Percentiles rank a stretch among this genome's conserved stretches.
Evolutionary conservation across 768 basidiomycete species (phyloP).

Genomic region (Suillus weaverae): DNA sequence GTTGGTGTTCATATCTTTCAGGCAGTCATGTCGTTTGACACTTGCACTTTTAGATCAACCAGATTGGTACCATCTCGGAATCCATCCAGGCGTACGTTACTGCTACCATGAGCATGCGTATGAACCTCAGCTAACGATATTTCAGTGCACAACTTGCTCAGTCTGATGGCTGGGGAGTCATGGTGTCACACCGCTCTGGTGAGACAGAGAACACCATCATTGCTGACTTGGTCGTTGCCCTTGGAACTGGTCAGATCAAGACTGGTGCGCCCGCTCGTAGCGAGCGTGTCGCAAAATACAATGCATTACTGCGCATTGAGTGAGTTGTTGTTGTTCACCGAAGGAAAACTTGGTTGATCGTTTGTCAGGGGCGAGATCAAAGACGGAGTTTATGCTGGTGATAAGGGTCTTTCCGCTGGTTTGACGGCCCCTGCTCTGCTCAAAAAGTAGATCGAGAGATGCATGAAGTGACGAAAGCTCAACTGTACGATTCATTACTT

Average conservation of each 20-base stretch:
- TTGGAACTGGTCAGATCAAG: constrained; percentile 95
- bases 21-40: constrained; percentile 3
- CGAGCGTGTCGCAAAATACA: constrained; percentile 97
- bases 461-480: constrained; percentile 1
- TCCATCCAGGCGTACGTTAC: constrained; percentile 92
- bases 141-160: constrained; percentile 90
- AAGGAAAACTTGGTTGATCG: constrained; percentile 10
- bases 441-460: constrained; percentile 50
- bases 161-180: constrained; percentile 97
- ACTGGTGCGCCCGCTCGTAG: constrained; percentile 95
- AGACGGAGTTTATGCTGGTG: constrained; percentile 73
- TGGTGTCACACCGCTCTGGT: constrained; percentile 98
- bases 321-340: constrained; percentile 40
- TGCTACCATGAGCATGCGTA: constrained; percentile 6
- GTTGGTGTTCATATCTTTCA: constrained; percentile 25
- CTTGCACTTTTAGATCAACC: constrained; percentile 67
- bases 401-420: constrained; percentile 79
- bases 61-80: constrained; percentile 98
- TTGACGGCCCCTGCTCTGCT: constrained; percentile 67
- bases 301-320: constrained; percentile 87
- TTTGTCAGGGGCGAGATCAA: constrained; percentile 68
- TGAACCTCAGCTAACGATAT: constrained; percentile 6
- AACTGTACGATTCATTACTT: constrained; percentile 30
- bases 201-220: constrained; percentile 98
- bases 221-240: constrained; percentile 92